Conservation (phyloP, 495 filamentous ascomycete genomes). For the Stereocaulon alpinum region DNA sequence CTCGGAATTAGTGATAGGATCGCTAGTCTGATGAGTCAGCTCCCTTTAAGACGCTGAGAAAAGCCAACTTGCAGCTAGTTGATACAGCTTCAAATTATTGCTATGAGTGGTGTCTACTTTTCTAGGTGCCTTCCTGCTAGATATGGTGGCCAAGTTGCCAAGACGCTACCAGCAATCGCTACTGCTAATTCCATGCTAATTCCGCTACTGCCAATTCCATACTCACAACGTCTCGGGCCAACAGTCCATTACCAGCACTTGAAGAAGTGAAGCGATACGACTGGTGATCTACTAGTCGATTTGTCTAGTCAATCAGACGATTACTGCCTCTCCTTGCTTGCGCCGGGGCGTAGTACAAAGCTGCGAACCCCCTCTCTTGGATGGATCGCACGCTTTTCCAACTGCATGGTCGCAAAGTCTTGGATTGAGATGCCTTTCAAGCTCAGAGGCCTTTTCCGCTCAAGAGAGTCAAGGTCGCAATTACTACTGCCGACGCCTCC, state of each 20-base stretch:
- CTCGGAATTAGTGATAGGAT: too few relatives aligned
- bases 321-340: background rate
- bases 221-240: background rate
- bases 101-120: too few relatives aligned
- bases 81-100: too few relatives aligned
- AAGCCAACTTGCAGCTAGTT: too few relatives aligned
- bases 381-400: background rate
- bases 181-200: too few relatives aligned
- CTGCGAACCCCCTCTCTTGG: background rate
- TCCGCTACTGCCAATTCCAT: too few relatives aligned
- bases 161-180: too few relatives aligned
- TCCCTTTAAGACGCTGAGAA: too few relatives aligned
- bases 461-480: background rate
- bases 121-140: too few relatives aligned
- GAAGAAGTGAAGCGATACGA: background rate
- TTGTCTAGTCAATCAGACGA: background rate
- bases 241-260: background rate
- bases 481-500: conserved; percentile 2
- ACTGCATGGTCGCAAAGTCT: background rate
- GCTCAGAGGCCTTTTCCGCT: background rate
- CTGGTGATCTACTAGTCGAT: background rate
- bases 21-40: too few relatives aligned
- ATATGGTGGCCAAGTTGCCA: too few relatives aligned
- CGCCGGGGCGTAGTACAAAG: background rate
- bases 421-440: background rate